phyloP scores from a whole-genome alignment of 108 stramenopile genomes.

The Nannochloropsis salina region DNA sequence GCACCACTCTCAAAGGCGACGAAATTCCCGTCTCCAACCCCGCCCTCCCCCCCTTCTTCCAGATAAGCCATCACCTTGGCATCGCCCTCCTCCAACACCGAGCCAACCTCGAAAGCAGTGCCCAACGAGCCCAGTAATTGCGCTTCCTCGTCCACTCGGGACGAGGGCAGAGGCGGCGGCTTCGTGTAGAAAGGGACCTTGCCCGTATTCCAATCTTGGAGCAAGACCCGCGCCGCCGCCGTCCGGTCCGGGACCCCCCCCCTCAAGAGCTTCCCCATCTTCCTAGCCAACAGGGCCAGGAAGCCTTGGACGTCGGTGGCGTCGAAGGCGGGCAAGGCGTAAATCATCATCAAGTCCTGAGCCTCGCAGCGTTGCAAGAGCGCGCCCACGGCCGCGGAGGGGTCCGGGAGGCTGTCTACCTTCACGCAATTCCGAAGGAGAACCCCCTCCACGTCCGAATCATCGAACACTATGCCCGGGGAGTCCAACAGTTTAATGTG shows the following conservation, averaged over 20 bases:
- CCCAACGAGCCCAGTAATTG: slow-evolving; percentile 38
- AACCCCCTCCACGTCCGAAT: slow-evolving; percentile 60
- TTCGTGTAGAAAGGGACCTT: slow-evolving; percentile 27
- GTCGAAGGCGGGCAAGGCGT: slow-evolving; percentile 83
- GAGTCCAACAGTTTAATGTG: slow-evolving; percentile 88
- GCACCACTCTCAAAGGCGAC: slow-evolving; percentile 33
- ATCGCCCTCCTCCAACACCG: slow-evolving; percentile 31
- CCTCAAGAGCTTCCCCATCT: slow-evolving; percentile 79
- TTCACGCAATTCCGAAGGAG: slow-evolving; percentile 87
- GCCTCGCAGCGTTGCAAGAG: slow-evolving; percentile 74
- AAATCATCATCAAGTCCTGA: slow-evolving; percentile 76
- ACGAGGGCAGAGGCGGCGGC: slow-evolving; percentile 33
- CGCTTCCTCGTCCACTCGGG: slow-evolving; percentile 38
- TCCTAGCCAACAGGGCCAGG: slow-evolving; percentile 82
- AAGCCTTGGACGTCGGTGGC: slow-evolving; percentile 67
- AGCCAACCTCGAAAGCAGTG: slow-evolving; percentile 30
- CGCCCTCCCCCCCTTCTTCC: slow-evolving; percentile 24
- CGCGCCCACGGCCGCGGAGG: slow-evolving; percentile 74
- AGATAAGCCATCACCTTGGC: slow-evolving; percentile 31
- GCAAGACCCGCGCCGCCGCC: slow-evolving; percentile 77
- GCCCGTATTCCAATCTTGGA: slow-evolving; percentile 95
- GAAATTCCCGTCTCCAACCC: slow-evolving; percentile 32
- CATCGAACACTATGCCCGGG: slow-evolving; percentile 91
- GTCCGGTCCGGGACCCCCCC: slow-evolving; percentile 91
- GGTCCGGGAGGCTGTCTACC: slow-evolving; percentile 83